phyloP scores from a whole-genome alignment of 164 flowering plant species.

The Vitis rotundifolia region DNA sequence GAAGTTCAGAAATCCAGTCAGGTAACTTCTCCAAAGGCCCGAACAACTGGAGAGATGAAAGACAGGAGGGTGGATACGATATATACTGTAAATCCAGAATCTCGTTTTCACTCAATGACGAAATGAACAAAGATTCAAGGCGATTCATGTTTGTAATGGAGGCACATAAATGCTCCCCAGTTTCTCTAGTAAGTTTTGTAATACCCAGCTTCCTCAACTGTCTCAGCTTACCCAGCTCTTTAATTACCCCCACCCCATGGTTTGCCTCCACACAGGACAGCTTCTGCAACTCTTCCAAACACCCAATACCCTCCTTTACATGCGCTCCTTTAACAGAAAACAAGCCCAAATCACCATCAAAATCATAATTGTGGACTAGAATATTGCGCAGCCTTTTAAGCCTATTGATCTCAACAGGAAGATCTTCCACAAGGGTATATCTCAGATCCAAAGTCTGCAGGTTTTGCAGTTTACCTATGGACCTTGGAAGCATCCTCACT shows the following conservation, averaged over 20 bases:
- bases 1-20: conserved; percentile 9
- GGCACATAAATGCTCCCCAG: conserved; percentile 2
- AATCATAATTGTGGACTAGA: too few relatives aligned
- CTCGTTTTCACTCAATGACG: neutral
- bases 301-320: neutral
- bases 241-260: neutral
- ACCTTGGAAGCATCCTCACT: conserved; percentile 25
- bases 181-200: neutral
- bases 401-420: conserved; percentile 24
- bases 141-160: conserved; percentile 16
- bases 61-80: neutral
- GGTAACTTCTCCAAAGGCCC: conserved; percentile 16
- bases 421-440: conserved; percentile 10
- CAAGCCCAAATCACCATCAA: too few relatives aligned
- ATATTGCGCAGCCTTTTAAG: conserved; percentile 16
- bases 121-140: conserved; percentile 2
- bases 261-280: conserved; percentile 6
- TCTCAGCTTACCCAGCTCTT: neutral
- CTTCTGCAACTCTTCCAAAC: conserved; percentile 8
- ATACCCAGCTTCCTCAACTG: conserved; percentile 3
- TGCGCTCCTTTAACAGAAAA: neutral
- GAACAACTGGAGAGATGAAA: neutral
- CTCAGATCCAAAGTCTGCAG: conserved; percentile 35
- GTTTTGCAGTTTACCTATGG: conserved; percentile 26
- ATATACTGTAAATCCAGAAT: conserved; percentile 1